phyloP scores from a whole-genome alignment of 2,329 filamentous ascomycete genomes.

The Monosporascus sp. region DNA sequence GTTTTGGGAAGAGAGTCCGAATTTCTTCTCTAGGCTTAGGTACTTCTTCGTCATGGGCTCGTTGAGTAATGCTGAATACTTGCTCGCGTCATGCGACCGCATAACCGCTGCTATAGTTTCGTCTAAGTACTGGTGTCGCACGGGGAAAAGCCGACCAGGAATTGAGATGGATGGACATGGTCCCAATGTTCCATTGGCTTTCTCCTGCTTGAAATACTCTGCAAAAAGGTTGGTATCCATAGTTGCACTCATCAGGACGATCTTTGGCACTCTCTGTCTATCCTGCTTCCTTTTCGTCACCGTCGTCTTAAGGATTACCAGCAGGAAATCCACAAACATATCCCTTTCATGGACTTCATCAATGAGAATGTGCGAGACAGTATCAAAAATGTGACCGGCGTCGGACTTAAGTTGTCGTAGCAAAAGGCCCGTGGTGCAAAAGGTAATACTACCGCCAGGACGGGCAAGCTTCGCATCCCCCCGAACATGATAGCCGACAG shows the following conservation, averaged over 20 bases:
- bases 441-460: slow-evolving; percentile 34
- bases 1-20: neutral
- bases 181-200: neutral
- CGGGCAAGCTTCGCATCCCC: slow-evolving; percentile 32
- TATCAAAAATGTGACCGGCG: slow-evolving; percentile 33
- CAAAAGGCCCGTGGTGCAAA: slow-evolving; percentile 46
- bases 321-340: no score
- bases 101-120: neutral
- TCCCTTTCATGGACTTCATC: slow-evolving; percentile 40
- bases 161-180: slow-evolving; percentile 1
- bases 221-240: slow-evolving; percentile 4
- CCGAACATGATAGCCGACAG: slow-evolving; percentile 42
- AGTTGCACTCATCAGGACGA: slow-evolving; percentile 8
- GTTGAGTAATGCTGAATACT: no score
- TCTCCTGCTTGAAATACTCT: neutral
- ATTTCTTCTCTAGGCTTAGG: no score
- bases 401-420: slow-evolving; percentile 37
- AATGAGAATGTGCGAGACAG: slow-evolving; percentile 42
- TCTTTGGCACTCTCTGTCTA: neutral
- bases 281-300: no score
- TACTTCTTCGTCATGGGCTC: no score
- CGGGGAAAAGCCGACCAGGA: slow-evolving; percentile 5
- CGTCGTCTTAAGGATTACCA: no score
- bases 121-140: neutral
- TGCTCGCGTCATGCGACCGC: no score